Percentiles rank a stretch among this genome's conserved stretches.
These are phyloP conservation scores for Neofusicoccum ribis DNA, from an alignment of 2,329 filamentous ascomycete species.

Conservation along the genomic window DNA sequence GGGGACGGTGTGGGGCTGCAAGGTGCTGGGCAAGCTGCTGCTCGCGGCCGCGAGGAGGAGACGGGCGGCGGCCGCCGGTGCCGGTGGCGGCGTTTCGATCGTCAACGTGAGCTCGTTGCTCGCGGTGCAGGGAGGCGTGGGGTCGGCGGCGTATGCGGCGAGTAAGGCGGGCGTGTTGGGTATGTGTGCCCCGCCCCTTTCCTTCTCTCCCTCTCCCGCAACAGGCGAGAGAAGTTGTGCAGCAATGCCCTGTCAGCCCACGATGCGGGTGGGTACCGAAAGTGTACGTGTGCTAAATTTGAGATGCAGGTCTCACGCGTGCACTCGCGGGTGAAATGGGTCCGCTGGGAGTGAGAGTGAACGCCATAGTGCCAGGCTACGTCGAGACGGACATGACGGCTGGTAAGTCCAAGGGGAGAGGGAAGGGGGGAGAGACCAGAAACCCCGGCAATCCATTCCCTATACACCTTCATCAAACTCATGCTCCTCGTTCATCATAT, in stretches of 20 bases:
- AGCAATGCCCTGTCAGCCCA: no score
- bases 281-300: no score
- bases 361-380: constrained; percentile 81
- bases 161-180: constrained; percentile 79
- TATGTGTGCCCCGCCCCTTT: constrained; percentile 28
- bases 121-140: constrained; percentile 66
- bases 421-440: background rate
- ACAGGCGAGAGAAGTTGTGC: no score
- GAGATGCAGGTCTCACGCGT: constrained; percentile 62
- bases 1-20: constrained; percentile 64
- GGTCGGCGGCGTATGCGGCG: constrained; percentile 73
- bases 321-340: constrained; percentile 65
- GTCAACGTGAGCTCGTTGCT: constrained; percentile 81
- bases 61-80: background rate
- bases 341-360: constrained; percentile 66
- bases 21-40: constrained; percentile 26
- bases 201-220: no score
- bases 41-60: background rate
- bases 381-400: constrained; percentile 78
- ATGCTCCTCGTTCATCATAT: no score
- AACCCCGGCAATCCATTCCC: background rate
- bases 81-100: constrained; percentile 51
- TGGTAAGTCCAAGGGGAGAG: constrained; percentile 48
- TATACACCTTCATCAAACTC: background rate
- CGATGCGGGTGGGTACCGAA: no score